Conservation (phyloP, 1,284 basidiomycete species). For the Papiliotrema flavescens region DNA sequence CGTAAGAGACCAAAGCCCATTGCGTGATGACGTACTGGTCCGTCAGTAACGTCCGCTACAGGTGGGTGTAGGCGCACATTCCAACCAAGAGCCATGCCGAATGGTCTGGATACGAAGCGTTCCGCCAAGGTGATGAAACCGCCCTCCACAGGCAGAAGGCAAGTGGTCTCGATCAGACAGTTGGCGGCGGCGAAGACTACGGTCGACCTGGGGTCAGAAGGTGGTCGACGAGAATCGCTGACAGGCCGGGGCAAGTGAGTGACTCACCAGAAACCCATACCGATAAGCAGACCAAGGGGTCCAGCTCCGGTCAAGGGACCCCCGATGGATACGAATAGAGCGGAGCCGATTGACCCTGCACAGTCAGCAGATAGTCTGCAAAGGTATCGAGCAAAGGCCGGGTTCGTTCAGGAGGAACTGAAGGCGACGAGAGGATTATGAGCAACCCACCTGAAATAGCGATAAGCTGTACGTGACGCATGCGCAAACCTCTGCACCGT, state of each 20-base stretch:
- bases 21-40: conserved; percentile 18
- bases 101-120: conserved; percentile 18
- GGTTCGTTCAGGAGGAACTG: too few relatives aligned
- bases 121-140: conserved; percentile 18
- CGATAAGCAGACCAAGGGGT: conserved; percentile 45
- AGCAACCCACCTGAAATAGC: conserved; percentile 2
- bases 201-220: too few relatives aligned
- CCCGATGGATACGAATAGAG: conserved; percentile 33
- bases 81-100: conserved; percentile 23
- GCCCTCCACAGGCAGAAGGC: conserved; percentile 20
- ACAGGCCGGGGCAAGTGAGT: conserved; percentile 10
- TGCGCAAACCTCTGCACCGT: conserved; percentile 1
- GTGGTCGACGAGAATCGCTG: too few relatives aligned
- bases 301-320: conserved; percentile 48
- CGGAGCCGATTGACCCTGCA: conserved; percentile 70
- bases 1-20: conserved; percentile 19
- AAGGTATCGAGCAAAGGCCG: too few relatives aligned
- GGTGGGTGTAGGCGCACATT: conserved; percentile 4
- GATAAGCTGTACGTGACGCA: not conserved
- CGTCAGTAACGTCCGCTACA: not conserved
- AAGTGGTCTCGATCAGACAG: conserved; percentile 25
- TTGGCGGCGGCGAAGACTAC: conserved; percentile 21
- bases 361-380: too few relatives aligned
- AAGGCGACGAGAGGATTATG: too few relatives aligned
- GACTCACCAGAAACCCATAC: too few relatives aligned